These are phyloP conservation scores for Bimuria novae-zelandiae DNA, from an alignment of 2,329 filamentous ascomycete genomes.

Conservation along the genomic window DNA sequence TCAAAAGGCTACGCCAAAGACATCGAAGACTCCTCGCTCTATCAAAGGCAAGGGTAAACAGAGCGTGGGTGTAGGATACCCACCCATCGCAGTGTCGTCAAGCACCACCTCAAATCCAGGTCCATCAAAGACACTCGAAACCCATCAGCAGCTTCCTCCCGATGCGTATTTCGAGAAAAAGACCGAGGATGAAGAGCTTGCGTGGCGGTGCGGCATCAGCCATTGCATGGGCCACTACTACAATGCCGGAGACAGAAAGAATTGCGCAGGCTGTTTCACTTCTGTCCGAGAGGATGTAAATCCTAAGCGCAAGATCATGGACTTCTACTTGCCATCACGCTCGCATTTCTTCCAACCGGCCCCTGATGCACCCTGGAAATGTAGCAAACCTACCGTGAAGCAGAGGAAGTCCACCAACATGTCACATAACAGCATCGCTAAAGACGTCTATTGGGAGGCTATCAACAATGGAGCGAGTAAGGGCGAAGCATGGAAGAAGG, in stretches of 20 bases:
- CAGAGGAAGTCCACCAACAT: slow-evolving; percentile 7
- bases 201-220: slow-evolving; percentile 33
- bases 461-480: slow-evolving; percentile 11
- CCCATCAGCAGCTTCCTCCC: slow-evolving; percentile 23
- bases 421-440: slow-evolving; percentile 33
- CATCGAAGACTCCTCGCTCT: background rate
- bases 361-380: slow-evolving; percentile 23
- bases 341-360: slow-evolving; percentile 22
- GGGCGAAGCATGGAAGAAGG: slow-evolving; percentile 19
- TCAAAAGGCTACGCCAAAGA: background rate
- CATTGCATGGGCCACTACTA: slow-evolving; percentile 36
- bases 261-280: slow-evolving; percentile 29
- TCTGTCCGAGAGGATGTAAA: slow-evolving; percentile 15
- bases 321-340: slow-evolving; percentile 32
- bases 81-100: background rate
- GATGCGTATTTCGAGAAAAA: slow-evolving; percentile 26
- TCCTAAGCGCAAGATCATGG: slow-evolving; percentile 20
- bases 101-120: slow-evolving; percentile 13
- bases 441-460: slow-evolving; percentile 29
- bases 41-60: background rate
- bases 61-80: background rate
- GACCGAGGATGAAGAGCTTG: slow-evolving; percentile 18
- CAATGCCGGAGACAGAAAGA: slow-evolving; percentile 32
- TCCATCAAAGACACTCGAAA: slow-evolving; percentile 23
- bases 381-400: slow-evolving; percentile 15